phyloP scores from a whole-genome alignment of 805 yeast species.

The Brettanomyces nanus region DNA sequence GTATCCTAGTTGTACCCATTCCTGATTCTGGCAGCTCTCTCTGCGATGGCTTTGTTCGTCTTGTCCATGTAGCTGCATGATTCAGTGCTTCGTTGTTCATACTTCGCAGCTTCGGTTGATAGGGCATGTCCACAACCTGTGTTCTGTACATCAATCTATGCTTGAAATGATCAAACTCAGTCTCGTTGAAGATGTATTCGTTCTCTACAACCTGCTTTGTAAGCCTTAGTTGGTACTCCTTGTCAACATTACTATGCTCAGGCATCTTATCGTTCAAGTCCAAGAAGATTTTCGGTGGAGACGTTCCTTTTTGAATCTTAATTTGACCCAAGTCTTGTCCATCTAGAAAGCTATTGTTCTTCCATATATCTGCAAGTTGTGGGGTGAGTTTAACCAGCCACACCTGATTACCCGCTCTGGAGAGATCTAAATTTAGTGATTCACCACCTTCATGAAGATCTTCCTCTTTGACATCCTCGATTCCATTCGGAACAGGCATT shows the following conservation, averaged over 20 bases:
- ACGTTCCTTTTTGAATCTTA: slow-evolving; percentile 47
- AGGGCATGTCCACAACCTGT: slow-evolving; percentile 44
- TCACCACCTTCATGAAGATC: slow-evolving; percentile 42
- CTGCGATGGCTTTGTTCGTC: slow-evolving; percentile 16
- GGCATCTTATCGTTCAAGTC: slow-evolving; percentile 42
- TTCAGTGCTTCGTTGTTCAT: slow-evolving; percentile 28
- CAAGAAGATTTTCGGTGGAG: slow-evolving; percentile 41
- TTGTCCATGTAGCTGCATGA: slow-evolving; percentile 26
- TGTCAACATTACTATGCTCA: slow-evolving; percentile 58
- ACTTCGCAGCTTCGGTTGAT: slow-evolving; percentile 39
- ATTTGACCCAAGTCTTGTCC: slow-evolving; percentile 80
- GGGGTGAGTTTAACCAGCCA: slow-evolving; percentile 92
- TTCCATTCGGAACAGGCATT: slow-evolving; percentile 27
- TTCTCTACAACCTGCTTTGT: slow-evolving; percentile 76
- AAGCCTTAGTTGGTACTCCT: slow-evolving; percentile 72
- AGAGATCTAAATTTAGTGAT: slow-evolving; percentile 68
- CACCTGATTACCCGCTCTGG: slow-evolving; percentile 57
- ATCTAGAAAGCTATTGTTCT: slow-evolving; percentile 46
- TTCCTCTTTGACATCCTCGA: slow-evolving; percentile 27
- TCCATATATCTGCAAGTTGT: slow-evolving; percentile 78
- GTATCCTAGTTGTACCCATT: slow-evolving; percentile 22
- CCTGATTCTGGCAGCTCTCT: slow-evolving; percentile 18
- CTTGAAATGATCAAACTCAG: slow-evolving; percentile 58
- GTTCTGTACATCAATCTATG: slow-evolving; percentile 44
- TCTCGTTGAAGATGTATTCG: slow-evolving; percentile 82